These are phyloP conservation scores for Candida sp. DNA, from an alignment of 1,139 yeast species.

Conservation along the genomic window DNA sequence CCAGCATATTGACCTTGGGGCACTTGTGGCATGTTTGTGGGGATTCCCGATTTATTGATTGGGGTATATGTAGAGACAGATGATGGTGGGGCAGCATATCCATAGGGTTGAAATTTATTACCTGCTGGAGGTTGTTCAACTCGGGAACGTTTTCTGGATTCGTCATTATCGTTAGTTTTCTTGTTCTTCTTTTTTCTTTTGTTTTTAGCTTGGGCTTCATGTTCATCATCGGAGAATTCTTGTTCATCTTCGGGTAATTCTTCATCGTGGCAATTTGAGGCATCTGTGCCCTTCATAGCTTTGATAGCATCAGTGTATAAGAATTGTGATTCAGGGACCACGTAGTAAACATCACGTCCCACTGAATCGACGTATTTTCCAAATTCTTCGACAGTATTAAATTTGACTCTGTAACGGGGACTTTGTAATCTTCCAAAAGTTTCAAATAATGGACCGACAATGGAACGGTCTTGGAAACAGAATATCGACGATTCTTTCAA, in stretches of 20 bases:
- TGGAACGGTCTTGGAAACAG: conserved; percentile 68
- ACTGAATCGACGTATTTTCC: conserved; percentile 39
- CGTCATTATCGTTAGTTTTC: conserved; percentile 9
- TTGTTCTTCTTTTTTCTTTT: conserved; percentile 48
- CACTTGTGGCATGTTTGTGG: conserved; percentile 2
- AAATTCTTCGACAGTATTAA: conserved; percentile 52
- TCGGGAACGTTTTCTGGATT: conserved; percentile 7
- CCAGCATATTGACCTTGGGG: conserved; percentile 3
- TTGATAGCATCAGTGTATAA: conserved; percentile 72
- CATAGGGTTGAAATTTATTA: conserved; percentile 20
- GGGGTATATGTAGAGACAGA: conserved; percentile 9
- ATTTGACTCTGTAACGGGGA: conserved; percentile 80
- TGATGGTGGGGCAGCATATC: conserved; percentile 15
- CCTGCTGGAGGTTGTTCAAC: conserved; percentile 3
- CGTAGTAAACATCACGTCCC: conserved; percentile 68
- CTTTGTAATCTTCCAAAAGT: conserved; percentile 85
- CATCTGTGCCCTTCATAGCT: conserved; percentile 82
- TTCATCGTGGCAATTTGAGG: conserved; percentile 92
- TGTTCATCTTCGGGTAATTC: conserved; percentile 92
- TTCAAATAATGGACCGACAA: conserved; percentile 84
- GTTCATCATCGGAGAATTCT: conserved; percentile 93
- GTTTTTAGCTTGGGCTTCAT: conserved; percentile 61
- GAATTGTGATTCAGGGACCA: conserved; percentile 79
- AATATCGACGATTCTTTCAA: conserved; percentile 79
- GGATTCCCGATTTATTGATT: conserved; percentile 2